A percentile compares a stretch with the other conserved stretches of the same genome.
These are phyloP conservation scores for Echria macrotheca DNA, from an alignment of 495 filamentous ascomycete species.

Conservation along the genomic window DNA sequence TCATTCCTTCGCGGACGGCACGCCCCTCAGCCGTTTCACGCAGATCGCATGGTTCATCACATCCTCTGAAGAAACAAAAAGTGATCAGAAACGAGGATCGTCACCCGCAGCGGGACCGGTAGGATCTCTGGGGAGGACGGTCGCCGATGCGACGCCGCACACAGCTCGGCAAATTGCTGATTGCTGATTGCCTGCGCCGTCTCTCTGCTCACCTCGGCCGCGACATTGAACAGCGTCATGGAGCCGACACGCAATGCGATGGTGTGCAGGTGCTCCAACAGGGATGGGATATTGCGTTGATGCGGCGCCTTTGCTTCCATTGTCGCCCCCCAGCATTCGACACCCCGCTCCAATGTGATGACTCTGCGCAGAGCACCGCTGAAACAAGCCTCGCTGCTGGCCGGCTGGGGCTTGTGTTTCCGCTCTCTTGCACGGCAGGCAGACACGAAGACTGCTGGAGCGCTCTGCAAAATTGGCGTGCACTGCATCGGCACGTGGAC, in stretches of 20 bases:
- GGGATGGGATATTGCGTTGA: constrained; percentile 7
- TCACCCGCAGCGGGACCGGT: constrained; percentile 2
- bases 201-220: neutral
- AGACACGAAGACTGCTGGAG: too few relatives aligned
- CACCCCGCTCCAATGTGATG: neutral
- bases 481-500: constrained; percentile 1
- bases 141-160: constrained; percentile 7
- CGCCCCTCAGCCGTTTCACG: neutral
- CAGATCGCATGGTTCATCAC: constrained; percentile 6
- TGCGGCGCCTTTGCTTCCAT: neutral
- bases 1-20: neutral
- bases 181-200: neutral
- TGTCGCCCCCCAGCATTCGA: neutral
- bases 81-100: constrained; percentile 11
- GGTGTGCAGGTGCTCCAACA: constrained; percentile 8
- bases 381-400: too few relatives aligned
- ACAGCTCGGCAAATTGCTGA: constrained; percentile 10
- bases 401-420: too few relatives aligned
- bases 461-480: too few relatives aligned
- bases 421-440: too few relatives aligned
- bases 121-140: neutral
- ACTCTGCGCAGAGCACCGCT: too few relatives aligned
- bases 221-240: neutral
- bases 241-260: constrained; percentile 1
- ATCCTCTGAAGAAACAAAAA: neutral